Conservation (phyloP, 139 green algal species). For the Chlamydomonas eustigma region DNA sequence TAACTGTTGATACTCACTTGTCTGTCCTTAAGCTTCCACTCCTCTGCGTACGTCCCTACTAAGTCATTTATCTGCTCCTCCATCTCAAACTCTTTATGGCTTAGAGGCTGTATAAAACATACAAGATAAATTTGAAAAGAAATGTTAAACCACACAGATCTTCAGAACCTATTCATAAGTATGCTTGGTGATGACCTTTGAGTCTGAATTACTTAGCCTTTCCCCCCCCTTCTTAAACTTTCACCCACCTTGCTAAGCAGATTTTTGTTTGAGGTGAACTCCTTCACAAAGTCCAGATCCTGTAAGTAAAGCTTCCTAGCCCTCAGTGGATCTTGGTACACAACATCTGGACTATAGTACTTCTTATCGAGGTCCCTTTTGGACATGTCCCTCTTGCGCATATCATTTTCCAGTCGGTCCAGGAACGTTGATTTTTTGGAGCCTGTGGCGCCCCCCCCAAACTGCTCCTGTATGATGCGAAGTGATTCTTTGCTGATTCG, state of each 20-base stretch:
- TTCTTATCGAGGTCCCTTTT: background rate
- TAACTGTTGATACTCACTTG: too few relatives aligned
- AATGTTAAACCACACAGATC: too few relatives aligned
- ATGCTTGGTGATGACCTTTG: too few relatives aligned
- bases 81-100: background rate
- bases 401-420: slow-evolving; percentile 45
- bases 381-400: slow-evolving; percentile 29
- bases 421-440: slow-evolving; percentile 31
- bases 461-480: slow-evolving; percentile 32
- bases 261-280: background rate
- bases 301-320: slow-evolving; percentile 11
- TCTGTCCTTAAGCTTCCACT: slow-evolving; percentile 6
- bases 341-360: slow-evolving; percentile 7
- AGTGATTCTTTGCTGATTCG: slow-evolving; percentile 5
- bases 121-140: too few relatives aligned
- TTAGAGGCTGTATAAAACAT: background rate
- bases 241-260: background rate
- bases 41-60: background rate
- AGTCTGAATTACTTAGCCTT: too few relatives aligned
- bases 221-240: background rate
- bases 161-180: too few relatives aligned
- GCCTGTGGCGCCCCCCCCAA: background rate
- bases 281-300: background rate
- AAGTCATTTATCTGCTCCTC: slow-evolving; percentile 18
- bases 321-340: slow-evolving; percentile 21